Conservation (phyloP, 441 rosid genomes). For the Flueggea neowawraea region DNA sequence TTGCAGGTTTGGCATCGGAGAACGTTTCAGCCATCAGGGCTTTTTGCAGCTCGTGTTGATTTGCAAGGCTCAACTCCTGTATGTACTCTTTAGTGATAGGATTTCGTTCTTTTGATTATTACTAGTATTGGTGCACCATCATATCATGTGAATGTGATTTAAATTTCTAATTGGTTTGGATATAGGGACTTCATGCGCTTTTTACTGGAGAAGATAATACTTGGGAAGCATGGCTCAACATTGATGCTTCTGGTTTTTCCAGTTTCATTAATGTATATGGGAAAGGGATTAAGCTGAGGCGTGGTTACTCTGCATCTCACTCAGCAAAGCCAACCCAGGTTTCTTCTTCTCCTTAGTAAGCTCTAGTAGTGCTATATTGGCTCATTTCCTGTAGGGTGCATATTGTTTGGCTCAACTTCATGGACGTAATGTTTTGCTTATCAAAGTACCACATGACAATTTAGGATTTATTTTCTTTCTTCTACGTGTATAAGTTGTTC, state of each 20-base stretch:
- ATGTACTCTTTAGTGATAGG: slow-evolving; percentile 26
- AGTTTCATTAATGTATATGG: slow-evolving; percentile 61
- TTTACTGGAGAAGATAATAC: slow-evolving; percentile 95
- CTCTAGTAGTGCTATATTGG: not conserved
- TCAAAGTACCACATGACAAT: no score
- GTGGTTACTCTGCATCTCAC: slow-evolving; percentile 77
- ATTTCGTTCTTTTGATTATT: slow-evolving; percentile 7
- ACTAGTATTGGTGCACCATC: slow-evolving; percentile 12
- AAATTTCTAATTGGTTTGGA: slow-evolving; percentile 5
- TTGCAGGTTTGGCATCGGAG: slow-evolving; percentile 94
- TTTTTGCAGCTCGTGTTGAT: slow-evolving; percentile 97
- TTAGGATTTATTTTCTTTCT: no score
- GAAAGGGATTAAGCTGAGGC: slow-evolving; percentile 81
- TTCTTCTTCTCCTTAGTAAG: slow-evolving; percentile 5
- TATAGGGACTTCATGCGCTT: slow-evolving; percentile 91
- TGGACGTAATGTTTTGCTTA: no score
- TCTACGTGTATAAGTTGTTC: no score
- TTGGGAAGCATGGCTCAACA: slow-evolving; percentile 98
- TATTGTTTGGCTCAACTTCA: no score
- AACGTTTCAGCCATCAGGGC: slow-evolving; percentile 94
- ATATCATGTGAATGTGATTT: slow-evolving; percentile 8
- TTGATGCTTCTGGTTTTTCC: slow-evolving; percentile 78
- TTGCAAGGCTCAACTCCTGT: slow-evolving; percentile 91
- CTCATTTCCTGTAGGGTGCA: no score
- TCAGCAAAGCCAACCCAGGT: slow-evolving; percentile 93